Base-by-base conservation (phyloP, 202 grass and related monocot species). In the Eragrostis tef region DNA sequence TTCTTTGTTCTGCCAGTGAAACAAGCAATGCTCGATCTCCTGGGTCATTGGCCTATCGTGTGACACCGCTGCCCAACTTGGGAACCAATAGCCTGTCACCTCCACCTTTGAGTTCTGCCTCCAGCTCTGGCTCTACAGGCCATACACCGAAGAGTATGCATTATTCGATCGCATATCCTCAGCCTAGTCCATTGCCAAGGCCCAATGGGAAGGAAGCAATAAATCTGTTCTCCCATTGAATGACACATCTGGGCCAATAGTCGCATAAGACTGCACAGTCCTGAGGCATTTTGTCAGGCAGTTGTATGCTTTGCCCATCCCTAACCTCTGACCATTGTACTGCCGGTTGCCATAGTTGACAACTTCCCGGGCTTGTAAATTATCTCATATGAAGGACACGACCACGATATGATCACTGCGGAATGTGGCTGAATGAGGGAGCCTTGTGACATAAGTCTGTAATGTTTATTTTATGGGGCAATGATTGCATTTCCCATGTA, bases 121-220 rank as follows among this genome's bases (percentile, higher is more conserved):
- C 80, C 64, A 90, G 74, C 69, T 59, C 88, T 56, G 80, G 88
- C 26, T 86, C 88, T 90, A 48, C 75, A 58, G 47, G 41, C 50
- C 74, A 86, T 83, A 71, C 70, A 64, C 52, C 67, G 24, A 86
- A 46, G 0, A 39, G 63, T 65, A 80, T 87, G 84, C 80, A 87
- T 64, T 87, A 80, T 70, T 79, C 79, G 47, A 43, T 90, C 6
- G 69, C 47, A 50, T 80, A 80, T 42, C 63, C 10, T 75, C 79
- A 83, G 47, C 84, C 80, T 64, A 90, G 88, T 80, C 80, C 80
- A 58, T 64, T 90, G 56, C 80, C 80, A 36, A 90, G 74, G 75
- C 69, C 82, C 43, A 82, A 88, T 0, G 81, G 78, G 19, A 85
- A 84, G 69, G 84, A 78, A 66, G 12, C 75, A 46, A 64, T 71